Evolutionary conservation across 23 red algal genomes (phyloP).

Genomic region (Pyropia haitanensis): DNA sequence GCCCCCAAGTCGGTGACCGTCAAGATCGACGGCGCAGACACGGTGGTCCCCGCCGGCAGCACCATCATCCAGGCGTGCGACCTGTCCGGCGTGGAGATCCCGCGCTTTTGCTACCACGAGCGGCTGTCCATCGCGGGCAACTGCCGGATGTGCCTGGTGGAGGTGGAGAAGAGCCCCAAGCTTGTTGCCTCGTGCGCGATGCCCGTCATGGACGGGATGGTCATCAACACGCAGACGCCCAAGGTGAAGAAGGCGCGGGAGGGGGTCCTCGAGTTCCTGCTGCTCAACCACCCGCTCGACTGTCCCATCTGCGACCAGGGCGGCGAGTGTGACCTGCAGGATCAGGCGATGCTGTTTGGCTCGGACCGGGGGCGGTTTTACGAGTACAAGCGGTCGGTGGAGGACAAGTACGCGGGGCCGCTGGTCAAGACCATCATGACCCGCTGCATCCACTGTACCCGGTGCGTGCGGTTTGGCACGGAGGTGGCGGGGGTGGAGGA

Average conservation of each 20-base stretch:
- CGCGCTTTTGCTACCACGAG: conserved; percentile 99
- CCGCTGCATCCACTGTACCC: conserved; percentile 97
- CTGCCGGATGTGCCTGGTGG: conserved; percentile 99
- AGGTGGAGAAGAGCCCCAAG: conserved; percentile 95
- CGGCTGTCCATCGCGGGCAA: conserved; percentile 98
- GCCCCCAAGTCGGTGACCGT: conserved; percentile 52
- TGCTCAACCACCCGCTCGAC: conserved; percentile 93
- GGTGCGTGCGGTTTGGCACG: conserved; percentile 97
- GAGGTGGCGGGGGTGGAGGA: conserved; percentile 98
- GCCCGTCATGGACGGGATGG: conserved; percentile 98
- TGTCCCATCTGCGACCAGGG: conserved; percentile 99
- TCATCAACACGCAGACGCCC: conserved; percentile 67
- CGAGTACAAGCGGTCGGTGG: conserved; percentile 95
- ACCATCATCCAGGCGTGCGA: conserved; percentile 96
- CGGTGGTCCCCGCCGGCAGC: conserved; percentile 49
- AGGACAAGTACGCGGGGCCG: conserved; percentile 96
- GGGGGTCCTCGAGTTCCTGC: conserved; percentile 90
- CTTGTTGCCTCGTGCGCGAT: conserved; percentile 94
- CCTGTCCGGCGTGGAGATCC: conserved; percentile 79
- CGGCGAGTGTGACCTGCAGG: conserved; percentile 98
- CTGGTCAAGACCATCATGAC: conserved; percentile 99
- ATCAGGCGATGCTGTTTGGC: conserved; percentile 99
- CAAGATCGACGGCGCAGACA: conserved; percentile 64
- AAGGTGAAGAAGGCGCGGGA: conserved; percentile 93
- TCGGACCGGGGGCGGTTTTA: conserved; percentile 95